Evolutionary conservation across 2,329 filamentous ascomycete genomes (phyloP), one percentile per base, ranked within the genome.

Genomic region (Grosmannia serpens): DNA sequence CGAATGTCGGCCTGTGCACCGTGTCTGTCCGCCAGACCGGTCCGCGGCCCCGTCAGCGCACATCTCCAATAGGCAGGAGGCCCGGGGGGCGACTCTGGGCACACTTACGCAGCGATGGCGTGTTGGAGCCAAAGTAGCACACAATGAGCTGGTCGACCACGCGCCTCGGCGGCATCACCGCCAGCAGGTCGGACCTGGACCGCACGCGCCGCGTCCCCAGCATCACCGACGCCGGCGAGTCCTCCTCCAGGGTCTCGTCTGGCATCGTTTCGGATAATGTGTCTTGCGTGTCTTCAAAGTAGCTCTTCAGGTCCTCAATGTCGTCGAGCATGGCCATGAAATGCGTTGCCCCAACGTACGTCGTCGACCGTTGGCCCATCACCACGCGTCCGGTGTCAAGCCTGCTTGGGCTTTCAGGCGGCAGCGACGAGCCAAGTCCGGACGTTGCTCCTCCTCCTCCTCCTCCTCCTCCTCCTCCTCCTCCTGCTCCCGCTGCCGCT

Each of bases 241-340:
- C 71, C 3, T 69, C 64, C 1, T 74, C 71, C n/a, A 69, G 65
- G 5, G 64, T 62, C 27, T 67, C 67, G 26, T 68, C 70, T 4
- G 69, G 65, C 20, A 68, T 66, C 11, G 70, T 69, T 2, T 72
- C 70, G 0, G 71, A 70, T 1, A 61, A 61, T 17, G 64, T 65
- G 6, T 69, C 70, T 6, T 75, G 71, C 0, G 74, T 67, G 33
- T 80, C 75, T 27, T 81, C 77, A 65, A 84, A 83, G 62, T 80
- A 83, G 58, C 70, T 73, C 66, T 82, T 82, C 10, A 84, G 70
- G 58, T 83, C 80, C 65, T 83, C 79, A 53, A 84, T 82, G 78
- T 84, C 78, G 64, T 83, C 78, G 13, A 84, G 68, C 67, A 84
- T 82, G 2, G 81, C 81, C 71, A 82, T 77, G 62, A 80, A 82